phyloP scores from a whole-genome alignment of 2,329 filamentous ascomycete species.

The Botrytis tulipae region DNA sequence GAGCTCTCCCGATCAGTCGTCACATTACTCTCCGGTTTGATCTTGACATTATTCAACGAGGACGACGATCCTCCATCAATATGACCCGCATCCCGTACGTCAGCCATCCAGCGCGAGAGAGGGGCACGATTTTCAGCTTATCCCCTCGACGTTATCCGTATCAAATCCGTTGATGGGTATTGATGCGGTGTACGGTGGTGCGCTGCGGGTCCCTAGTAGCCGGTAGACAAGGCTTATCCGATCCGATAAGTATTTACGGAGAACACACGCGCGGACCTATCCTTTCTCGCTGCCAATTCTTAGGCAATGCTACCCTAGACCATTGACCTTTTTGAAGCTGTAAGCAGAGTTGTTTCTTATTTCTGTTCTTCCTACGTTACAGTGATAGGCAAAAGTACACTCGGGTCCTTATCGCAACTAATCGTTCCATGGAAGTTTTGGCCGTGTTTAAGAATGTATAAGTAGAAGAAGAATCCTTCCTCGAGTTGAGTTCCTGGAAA shows the following conservation, averaged over 20 bases:
- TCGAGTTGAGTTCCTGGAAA: not conserved
- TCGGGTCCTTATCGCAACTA: not conserved
- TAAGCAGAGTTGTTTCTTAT: not conserved
- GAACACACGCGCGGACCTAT: not conserved
- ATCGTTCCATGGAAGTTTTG: not conserved
- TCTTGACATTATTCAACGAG: constrained; percentile 10
- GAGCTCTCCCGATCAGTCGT: constrained; percentile 7
- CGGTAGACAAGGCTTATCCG: constrained; percentile 9
- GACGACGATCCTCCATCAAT: constrained; percentile 8
- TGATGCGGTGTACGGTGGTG: constrained; percentile 6
- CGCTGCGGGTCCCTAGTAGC: not conserved
- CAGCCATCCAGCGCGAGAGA: constrained; percentile 18
- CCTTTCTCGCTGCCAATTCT: not conserved
- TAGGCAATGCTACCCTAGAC: not conserved
- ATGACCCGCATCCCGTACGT: constrained; percentile 14
- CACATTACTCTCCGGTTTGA: constrained; percentile 4
- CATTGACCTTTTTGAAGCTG: not conserved
- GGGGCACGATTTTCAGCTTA: constrained; percentile 1
- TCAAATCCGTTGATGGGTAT: not conserved
- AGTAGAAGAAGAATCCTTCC: not conserved
- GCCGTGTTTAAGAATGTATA: not conserved
- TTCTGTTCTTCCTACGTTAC: not conserved
- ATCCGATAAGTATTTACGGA: constrained; percentile 2
- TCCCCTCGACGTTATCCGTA: constrained; percentile 8
- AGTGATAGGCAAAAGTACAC: not conserved